Percentiles rank a stretch among this genome's conserved stretches.
phyloP scores from a whole-genome alignment of 2,329 filamentous ascomycete genomes.

The Penicillium sp. region DNA sequence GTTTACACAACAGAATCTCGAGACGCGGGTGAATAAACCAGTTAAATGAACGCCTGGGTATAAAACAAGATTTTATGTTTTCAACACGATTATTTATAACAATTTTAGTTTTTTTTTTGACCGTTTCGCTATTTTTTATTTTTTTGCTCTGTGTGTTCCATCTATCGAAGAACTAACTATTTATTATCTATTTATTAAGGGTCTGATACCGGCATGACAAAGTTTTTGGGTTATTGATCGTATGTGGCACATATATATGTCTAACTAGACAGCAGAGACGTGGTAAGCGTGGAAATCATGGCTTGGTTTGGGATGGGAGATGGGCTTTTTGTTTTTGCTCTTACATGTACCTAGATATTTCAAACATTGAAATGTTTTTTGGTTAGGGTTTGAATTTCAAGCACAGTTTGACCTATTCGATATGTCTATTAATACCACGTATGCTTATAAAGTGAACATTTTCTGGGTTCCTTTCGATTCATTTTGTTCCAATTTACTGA shows the following conservation, averaged over 20 bases:
- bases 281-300: background rate
- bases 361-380: background rate
- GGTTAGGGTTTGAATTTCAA: background rate
- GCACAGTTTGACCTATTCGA: background rate
- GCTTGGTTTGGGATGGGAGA: background rate
- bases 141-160: conserved; percentile 37
- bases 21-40: background rate
- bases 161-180: background rate
- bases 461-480: no score
- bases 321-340: background rate
- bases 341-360: background rate
- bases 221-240: conserved; percentile 16
- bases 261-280: background rate
- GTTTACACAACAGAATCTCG: background rate
- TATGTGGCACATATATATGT: conserved; percentile 3
- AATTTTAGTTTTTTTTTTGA: background rate
- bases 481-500: no score
- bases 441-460: no score
- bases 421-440: background rate
- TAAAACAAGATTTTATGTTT: background rate
- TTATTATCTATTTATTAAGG: background rate
- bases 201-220: conserved; percentile 29
- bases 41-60: background rate
- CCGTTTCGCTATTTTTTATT: conserved; percentile 5
- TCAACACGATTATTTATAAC: background rate